Percentiles rank a stretch among this genome's conserved stretches.
These are phyloP conservation scores for Yarrowia hollandica DNA, from an alignment of 805 yeast genomes.

Conservation along the genomic window DNA sequence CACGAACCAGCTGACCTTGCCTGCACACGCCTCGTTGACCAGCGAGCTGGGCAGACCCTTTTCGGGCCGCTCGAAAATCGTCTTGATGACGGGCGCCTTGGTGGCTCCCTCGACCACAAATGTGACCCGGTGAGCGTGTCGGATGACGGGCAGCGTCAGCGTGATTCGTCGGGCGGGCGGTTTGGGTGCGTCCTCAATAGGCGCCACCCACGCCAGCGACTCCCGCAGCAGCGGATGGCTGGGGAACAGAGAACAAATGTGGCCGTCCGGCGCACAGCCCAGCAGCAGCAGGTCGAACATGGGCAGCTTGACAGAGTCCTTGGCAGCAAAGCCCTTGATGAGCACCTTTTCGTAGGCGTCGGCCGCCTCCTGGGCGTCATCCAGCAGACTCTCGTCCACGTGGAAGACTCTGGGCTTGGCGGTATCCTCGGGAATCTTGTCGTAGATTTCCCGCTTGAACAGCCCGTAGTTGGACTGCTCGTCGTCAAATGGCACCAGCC, in stretches of 20 bases:
- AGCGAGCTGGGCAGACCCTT: slow-evolving; percentile 92
- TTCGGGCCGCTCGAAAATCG: slow-evolving; percentile 95
- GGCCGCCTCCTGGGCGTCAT: slow-evolving; percentile 77
- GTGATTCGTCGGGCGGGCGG: slow-evolving; percentile 87
- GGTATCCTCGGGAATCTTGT: slow-evolving; percentile 54
- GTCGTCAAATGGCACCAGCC: slow-evolving; percentile 83
- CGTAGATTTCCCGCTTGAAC: slow-evolving; percentile 79
- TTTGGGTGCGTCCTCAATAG: slow-evolving; percentile 86
- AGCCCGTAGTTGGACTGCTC: slow-evolving; percentile 88
- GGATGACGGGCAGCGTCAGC: slow-evolving; percentile 87
- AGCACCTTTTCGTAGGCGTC: slow-evolving; percentile 86
- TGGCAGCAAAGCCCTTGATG: slow-evolving; percentile 88
- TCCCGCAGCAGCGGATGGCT: slow-evolving; percentile 86
- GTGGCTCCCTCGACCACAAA: slow-evolving; percentile 96
- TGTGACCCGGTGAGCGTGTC: slow-evolving; percentile 88
- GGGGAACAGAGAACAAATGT: slow-evolving; percentile 94
- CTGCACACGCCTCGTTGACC: slow-evolving; percentile 95
- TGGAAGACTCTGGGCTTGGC: slow-evolving; percentile 73
- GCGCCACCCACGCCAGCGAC: slow-evolving; percentile 90
- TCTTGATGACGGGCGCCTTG: slow-evolving; percentile 87
- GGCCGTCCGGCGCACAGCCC: slow-evolving; percentile 99
- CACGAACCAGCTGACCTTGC: slow-evolving; percentile 95
- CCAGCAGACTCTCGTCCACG: slow-evolving; percentile 71
- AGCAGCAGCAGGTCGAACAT: slow-evolving; percentile 86
- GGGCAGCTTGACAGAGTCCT: slow-evolving; percentile 94